A percentile compares a stretch with the other conserved stretches of the same genome.
Evolutionary conservation across 164 flowering plant species (phyloP).

Genomic region (Echeveria elegans): DNA sequence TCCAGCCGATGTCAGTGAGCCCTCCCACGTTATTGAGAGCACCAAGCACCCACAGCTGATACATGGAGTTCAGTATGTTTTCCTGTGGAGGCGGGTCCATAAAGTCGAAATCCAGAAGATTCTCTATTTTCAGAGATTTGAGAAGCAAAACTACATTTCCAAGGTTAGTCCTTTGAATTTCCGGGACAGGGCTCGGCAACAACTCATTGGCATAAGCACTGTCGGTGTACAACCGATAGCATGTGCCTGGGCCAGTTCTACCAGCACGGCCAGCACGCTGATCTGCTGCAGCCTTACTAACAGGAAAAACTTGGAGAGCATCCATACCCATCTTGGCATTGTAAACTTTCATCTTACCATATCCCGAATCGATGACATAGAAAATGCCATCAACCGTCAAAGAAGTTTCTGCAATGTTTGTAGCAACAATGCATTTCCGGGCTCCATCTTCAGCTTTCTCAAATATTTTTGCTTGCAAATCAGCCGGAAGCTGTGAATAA

Average conservation of each 20-base stretch:
- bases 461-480: slow-evolving; percentile 92
- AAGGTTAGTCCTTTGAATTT: slow-evolving; percentile 87
- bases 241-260: slow-evolving; percentile 90
- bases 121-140: slow-evolving; percentile 72
- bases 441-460: slow-evolving; percentile 94
- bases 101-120: slow-evolving; percentile 83
- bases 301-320: slow-evolving; percentile 88
- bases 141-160: slow-evolving; percentile 85
- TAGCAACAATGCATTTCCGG: slow-evolving; percentile 95
- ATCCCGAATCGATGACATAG: slow-evolving; percentile 89
- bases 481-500: slow-evolving; percentile 94
- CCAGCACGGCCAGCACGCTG: slow-evolving; percentile 97
- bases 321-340: slow-evolving; percentile 97
- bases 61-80: slow-evolving; percentile 85
- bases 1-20: slow-evolving; percentile 79
- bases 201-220: slow-evolving; percentile 75
- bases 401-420: slow-evolving; percentile 98
- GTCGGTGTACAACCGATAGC: slow-evolving; percentile 79
- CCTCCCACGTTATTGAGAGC: slow-evolving; percentile 74
- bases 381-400: slow-evolving; percentile 91
- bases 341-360: slow-evolving; percentile 88
- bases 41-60: slow-evolving; percentile 89
- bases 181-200: slow-evolving; percentile 84
- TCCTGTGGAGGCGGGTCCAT: slow-evolving; percentile 99
- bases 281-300: slow-evolving; percentile 83